These are phyloP conservation scores for Plasmodium berghei DNA, from an alignment of 169 alveolate species.

Conservation along the genomic window DNA sequence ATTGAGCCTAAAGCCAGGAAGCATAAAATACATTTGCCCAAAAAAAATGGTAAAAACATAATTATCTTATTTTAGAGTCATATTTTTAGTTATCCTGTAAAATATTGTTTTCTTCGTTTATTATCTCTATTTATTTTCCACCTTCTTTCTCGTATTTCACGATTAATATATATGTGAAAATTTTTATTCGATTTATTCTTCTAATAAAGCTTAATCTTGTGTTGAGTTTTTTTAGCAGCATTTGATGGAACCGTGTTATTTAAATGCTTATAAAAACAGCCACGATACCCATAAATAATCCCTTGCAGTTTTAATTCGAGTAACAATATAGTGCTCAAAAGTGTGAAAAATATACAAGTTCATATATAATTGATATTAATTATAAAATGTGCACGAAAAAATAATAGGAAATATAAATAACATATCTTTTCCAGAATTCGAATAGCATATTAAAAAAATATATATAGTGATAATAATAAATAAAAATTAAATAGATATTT, in stretches of 20 bases:
- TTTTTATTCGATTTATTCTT: constrained; percentile 4
- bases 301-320: no score
- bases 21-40: constrained; percentile 75
- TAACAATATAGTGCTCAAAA: background rate
- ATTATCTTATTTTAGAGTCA: constrained; percentile 60
- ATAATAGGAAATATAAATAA: no score
- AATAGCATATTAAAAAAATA: no score
- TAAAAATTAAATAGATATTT: no score
- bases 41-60: constrained; percentile 73
- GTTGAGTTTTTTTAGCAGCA: constrained; percentile 10
- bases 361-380: no score
- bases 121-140: constrained; percentile 4
- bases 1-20: constrained; percentile 72
- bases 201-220: background rate
- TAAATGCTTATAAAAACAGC: background rate
- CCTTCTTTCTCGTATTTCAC: constrained; percentile 3
- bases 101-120: constrained; percentile 4
- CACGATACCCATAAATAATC: background rate
- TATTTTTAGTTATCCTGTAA: constrained; percentile 36
- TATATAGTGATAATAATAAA: no score
- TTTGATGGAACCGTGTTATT: constrained; percentile 4
- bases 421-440: no score
- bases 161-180: background rate
- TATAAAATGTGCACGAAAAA: no score
- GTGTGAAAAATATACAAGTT: background rate